These are phyloP conservation scores for Inonotus obliquus DNA, from an alignment of 1,284 basidiomycete species.

Conservation along the genomic window DNA sequence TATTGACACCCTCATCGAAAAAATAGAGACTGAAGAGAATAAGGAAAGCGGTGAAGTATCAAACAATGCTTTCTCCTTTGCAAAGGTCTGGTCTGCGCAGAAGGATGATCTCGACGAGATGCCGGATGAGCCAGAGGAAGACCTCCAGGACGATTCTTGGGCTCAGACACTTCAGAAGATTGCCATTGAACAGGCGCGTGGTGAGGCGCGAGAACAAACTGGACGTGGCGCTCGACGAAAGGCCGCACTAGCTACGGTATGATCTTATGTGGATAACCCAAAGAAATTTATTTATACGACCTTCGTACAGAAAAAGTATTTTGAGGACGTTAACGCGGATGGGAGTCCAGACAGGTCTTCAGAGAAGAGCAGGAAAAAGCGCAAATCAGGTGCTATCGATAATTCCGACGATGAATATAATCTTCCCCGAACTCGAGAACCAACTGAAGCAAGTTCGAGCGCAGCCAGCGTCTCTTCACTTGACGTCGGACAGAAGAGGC, in stretches of 20 bases:
- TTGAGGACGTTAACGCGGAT: conserved; percentile 15
- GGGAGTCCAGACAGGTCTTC: conserved; percentile 18
- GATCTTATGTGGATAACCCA: background rate
- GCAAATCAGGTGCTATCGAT: background rate
- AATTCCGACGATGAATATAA: conserved; percentile 14
- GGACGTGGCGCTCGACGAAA: conserved; percentile 70
- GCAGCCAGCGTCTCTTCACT: background rate
- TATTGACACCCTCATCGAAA: conserved; percentile 78
- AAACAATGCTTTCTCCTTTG: conserved; percentile 67
- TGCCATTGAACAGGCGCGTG: conserved; percentile 45
- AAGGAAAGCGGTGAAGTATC: conserved; percentile 38
- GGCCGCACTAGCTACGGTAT: conserved; percentile 46
- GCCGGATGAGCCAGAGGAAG: conserved; percentile 40
- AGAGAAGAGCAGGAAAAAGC: conserved; percentile 1
- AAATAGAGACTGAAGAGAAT: conserved; percentile 71
- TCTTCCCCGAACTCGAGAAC: background rate
- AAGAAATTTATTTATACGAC: background rate
- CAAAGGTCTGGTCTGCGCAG: conserved; percentile 83
- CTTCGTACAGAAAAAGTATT: conserved; percentile 7
- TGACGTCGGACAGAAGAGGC: conserved; percentile 1
- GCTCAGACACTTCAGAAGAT: conserved; percentile 64
- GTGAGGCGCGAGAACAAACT: conserved; percentile 44
- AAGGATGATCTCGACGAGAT: conserved; percentile 67
- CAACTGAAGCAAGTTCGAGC: background rate
- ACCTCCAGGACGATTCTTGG: conserved; percentile 72